Percentiles rank a stretch among this genome's conserved stretches.
These are phyloP conservation scores for Coccomyxa sp. DNA, from an alignment of 139 green algal genomes.

Conservation along the genomic window DNA sequence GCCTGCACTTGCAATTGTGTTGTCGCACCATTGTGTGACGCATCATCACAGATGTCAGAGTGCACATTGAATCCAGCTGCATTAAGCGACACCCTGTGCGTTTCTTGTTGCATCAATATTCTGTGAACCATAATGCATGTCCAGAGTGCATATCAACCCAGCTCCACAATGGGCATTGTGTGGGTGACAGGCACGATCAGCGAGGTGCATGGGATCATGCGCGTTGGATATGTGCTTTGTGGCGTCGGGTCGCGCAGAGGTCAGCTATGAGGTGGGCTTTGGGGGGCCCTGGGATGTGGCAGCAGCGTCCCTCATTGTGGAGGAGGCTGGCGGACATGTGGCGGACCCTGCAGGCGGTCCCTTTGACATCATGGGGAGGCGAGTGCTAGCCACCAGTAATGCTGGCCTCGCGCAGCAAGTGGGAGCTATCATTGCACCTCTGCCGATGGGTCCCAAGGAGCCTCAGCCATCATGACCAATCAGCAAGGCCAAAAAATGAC, in stretches of 20 bases:
- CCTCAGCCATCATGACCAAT: conserved; percentile 7
- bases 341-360: conserved; percentile 71
- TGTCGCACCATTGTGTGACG: too few species aligned
- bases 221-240: conserved; percentile 81
- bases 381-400: conserved; percentile 62
- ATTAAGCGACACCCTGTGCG: not conserved
- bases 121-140: not conserved
- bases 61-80: not conserved
- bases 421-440: conserved; percentile 31
- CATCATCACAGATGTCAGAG: not conserved
- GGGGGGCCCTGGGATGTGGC: conserved; percentile 78
- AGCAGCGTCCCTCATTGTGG: conserved; percentile 50
- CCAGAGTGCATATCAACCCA: too few species aligned
- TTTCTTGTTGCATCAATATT: not conserved
- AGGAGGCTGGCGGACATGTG: conserved; percentile 79
- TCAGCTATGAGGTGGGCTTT: conserved; percentile 92
- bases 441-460: conserved; percentile 27
- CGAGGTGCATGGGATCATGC: conserved; percentile 87
- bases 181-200: conserved; percentile 22
- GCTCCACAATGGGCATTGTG: too few species aligned
- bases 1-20: not conserved
- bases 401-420: conserved; percentile 8
- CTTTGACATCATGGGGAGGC: conserved; percentile 70
- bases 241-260: conserved; percentile 81
- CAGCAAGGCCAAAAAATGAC: too few species aligned